Evolutionary conservation across 2,329 filamentous ascomycete species (phyloP).

Genomic region (Penicillium sp.): DNA sequence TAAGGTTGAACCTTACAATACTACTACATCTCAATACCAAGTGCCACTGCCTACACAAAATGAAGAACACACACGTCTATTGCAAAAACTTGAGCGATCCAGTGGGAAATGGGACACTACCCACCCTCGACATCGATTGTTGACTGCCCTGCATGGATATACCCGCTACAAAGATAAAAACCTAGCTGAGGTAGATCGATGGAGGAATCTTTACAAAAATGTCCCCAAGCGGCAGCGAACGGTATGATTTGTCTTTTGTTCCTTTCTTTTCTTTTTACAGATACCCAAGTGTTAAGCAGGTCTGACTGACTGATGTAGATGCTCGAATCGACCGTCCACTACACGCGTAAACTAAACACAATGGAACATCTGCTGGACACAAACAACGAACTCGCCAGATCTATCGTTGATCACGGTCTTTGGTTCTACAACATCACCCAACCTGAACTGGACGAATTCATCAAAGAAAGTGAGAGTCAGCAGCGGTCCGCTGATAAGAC

Average conservation of each 20-base stretch:
- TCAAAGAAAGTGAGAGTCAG: conserved; percentile 35
- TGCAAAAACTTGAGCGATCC: conserved; percentile 15
- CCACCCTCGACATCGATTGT: conserved; percentile 28
- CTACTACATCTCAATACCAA: neutral
- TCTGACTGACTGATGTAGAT: conserved; percentile 31
- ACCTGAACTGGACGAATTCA: conserved; percentile 47
- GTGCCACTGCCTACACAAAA: neutral
- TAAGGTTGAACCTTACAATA: neutral
- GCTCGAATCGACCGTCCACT: conserved; percentile 57
- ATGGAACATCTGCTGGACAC: conserved; percentile 44
- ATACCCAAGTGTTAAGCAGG: no score
- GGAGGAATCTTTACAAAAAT: conserved; percentile 24
- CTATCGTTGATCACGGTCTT: conserved; percentile 48
- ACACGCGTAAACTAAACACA: conserved; percentile 53
- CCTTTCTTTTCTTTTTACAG: neutral
- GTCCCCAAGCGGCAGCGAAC: conserved; percentile 17
- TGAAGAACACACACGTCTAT: conserved; percentile 16
- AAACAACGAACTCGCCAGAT: conserved; percentile 49
- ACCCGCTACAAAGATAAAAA: conserved; percentile 23
- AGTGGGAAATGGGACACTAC: conserved; percentile 18
- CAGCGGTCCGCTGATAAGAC: conserved; percentile 47
- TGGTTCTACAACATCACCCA: conserved; percentile 48
- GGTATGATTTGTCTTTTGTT: conserved; percentile 4
- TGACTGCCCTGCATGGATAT: conserved; percentile 28
- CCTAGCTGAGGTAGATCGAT: conserved; percentile 19